These are phyloP conservation scores for Saturnispora dispora DNA, from an alignment of 805 yeast species.

Conservation along the genomic window DNA sequence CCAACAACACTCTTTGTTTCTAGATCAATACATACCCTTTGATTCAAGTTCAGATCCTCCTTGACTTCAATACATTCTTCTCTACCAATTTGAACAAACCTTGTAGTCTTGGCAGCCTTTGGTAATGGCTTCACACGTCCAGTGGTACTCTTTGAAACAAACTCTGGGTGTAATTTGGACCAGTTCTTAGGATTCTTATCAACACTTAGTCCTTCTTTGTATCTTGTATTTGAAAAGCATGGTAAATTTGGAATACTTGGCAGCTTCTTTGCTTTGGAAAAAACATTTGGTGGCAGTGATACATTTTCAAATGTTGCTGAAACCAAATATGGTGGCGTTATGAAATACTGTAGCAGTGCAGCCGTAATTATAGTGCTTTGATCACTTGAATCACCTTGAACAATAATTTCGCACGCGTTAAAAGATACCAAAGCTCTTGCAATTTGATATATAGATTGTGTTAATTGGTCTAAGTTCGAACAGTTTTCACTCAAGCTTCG, in stretches of 20 bases:
- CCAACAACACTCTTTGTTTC: slow-evolving; percentile 55
- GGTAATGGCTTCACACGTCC: slow-evolving; percentile 37
- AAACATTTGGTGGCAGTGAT: slow-evolving; percentile 35
- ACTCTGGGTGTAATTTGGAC: slow-evolving; percentile 9
- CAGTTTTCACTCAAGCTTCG: background rate
- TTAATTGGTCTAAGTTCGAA: slow-evolving; percentile 58
- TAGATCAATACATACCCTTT: slow-evolving; percentile 72
- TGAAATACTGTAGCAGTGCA: slow-evolving; percentile 10
- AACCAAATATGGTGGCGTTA: slow-evolving; percentile 11
- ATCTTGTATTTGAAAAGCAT: slow-evolving; percentile 24
- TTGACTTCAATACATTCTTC: slow-evolving; percentile 47
- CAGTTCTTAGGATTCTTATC: slow-evolving; percentile 30
- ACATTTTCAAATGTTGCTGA: slow-evolving; percentile 40
- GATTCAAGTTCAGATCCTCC: slow-evolving; percentile 64
- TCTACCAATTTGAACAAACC: slow-evolving; percentile 70
- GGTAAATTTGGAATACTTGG: slow-evolving; percentile 62
- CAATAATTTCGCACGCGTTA: slow-evolving; percentile 64
- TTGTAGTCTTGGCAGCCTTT: slow-evolving; percentile 50
- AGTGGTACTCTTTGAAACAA: slow-evolving; percentile 27
- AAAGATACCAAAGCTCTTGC: slow-evolving; percentile 66
- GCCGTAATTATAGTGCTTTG: slow-evolving; percentile 6
- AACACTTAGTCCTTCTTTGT: slow-evolving; percentile 58
- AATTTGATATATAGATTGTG: slow-evolving; percentile 65
- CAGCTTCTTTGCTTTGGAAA: slow-evolving; percentile 46
- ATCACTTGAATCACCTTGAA: slow-evolving; percentile 32